These are phyloP conservation scores for Elsinoe arachidis DNA, from an alignment of 2,329 filamentous ascomycete genomes.

Conservation along the genomic window DNA sequence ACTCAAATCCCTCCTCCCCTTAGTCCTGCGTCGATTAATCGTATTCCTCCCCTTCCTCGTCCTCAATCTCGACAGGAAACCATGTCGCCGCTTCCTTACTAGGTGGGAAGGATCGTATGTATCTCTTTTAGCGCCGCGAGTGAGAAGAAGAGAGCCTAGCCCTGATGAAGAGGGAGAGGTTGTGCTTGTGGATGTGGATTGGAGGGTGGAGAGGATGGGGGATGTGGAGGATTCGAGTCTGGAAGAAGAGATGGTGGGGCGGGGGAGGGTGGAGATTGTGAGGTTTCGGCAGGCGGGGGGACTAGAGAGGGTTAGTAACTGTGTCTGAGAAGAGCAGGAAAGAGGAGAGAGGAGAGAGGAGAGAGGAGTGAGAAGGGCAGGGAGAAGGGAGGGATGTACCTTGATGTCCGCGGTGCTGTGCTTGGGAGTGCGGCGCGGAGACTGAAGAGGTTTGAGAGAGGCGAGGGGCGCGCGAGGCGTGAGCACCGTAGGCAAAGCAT, in stretches of 20 bases:
- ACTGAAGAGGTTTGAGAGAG: background rate
- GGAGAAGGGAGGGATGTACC: background rate
- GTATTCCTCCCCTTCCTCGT: slow-evolving; percentile 46
- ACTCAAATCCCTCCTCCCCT: slow-evolving; percentile 45
- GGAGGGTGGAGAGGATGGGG: slow-evolving; percentile 13
- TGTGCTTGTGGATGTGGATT: background rate
- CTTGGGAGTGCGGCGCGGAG: slow-evolving; percentile 9
- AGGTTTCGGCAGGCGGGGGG: background rate
- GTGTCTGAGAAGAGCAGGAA: slow-evolving; percentile 7
- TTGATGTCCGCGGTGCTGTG: background rate
- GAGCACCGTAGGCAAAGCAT: slow-evolving; percentile 18
- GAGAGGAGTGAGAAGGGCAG: no score
- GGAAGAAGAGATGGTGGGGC: background rate
- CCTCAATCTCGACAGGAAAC: slow-evolving; percentile 47
- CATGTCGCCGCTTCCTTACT: slow-evolving; percentile 54
- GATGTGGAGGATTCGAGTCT: background rate
- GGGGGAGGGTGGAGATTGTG: background rate
- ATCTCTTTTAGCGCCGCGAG: slow-evolving; percentile 41
- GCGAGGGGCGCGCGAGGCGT: slow-evolving; percentile 11
- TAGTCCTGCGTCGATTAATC: slow-evolving; percentile 45
- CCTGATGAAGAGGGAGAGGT: background rate
- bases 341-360: background rate
- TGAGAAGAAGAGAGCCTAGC: slow-evolving; percentile 26
- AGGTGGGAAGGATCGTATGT: slow-evolving; percentile 53
- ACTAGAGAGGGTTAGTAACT: background rate